Evolutionary conservation across 2,329 filamentous ascomycete species (phyloP).

Genomic region (Acrocalymma vagum): DNA sequence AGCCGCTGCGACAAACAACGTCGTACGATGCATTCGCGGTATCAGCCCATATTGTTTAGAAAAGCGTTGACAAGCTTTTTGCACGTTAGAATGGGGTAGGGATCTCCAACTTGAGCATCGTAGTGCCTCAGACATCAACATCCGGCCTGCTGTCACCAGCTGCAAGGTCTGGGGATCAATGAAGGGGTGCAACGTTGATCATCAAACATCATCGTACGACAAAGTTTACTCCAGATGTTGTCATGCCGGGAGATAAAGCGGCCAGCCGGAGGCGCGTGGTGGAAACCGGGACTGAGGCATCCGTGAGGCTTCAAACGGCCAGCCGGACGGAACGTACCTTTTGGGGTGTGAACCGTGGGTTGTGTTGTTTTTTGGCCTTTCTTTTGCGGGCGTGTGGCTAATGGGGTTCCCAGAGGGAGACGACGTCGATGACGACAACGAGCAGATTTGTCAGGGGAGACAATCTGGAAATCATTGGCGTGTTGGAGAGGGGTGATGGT

Average conservation of each 20-base stretch:
- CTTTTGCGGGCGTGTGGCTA: no score
- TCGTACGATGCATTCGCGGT: conserved; percentile 42
- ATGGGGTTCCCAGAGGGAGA: no score
- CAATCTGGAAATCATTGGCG: no score
- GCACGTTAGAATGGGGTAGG: conserved; percentile 1
- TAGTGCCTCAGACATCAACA: conserved; percentile 21
- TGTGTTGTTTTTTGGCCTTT: no score
- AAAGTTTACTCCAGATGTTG: conserved; percentile 41
- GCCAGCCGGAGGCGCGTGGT: conserved; percentile 33
- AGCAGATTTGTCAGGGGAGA: no score
- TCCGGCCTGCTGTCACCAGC: conserved; percentile 12
- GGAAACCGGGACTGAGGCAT: conserved; percentile 44
- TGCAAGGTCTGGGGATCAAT: no score
- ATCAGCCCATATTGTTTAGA: conserved; percentile 28
- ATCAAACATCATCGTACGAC: conserved; percentile 49
- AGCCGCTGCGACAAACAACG: conserved; percentile 38
- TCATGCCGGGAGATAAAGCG: conserved; percentile 16
- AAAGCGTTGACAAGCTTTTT: conserved; percentile 18
- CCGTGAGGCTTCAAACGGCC: conserved; percentile 29
- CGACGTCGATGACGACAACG: no score
- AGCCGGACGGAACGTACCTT: no score
- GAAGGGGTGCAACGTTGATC: no score
- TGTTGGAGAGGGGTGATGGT: conserved; percentile 7
- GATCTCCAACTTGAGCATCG: conserved; percentile 4
- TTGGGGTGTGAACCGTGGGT: no score